phyloP scores from a whole-genome alignment of 2,329 filamentous ascomycete species.

The Alternaria burnsii region DNA sequence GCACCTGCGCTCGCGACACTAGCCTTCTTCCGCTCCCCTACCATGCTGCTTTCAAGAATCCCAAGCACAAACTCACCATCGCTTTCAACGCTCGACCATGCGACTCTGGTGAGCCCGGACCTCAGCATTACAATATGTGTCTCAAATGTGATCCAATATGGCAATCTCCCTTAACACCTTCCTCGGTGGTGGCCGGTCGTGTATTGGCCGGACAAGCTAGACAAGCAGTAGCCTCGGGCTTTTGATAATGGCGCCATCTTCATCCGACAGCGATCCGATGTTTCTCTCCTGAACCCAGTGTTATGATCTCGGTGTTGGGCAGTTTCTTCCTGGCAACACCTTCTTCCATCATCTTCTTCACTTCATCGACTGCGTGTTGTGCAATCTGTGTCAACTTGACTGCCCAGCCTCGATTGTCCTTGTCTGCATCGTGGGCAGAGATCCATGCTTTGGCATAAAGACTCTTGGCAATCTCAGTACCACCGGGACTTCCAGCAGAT shows the following conservation, averaged over 20 bases:
- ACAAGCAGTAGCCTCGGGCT: neutral
- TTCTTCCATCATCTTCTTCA: slow-evolving; percentile 40
- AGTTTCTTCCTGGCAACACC: slow-evolving; percentile 19
- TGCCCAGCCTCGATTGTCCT: slow-evolving; percentile 63
- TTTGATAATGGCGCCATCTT: slow-evolving; percentile 2
- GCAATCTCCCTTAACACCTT: neutral
- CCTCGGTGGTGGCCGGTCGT: neutral
- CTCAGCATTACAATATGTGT: neutral
- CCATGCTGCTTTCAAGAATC: neutral
- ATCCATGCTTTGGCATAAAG: slow-evolving; percentile 68
- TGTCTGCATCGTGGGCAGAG: slow-evolving; percentile 68
- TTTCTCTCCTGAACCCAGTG: slow-evolving; percentile 30
- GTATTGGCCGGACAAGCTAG: neutral
- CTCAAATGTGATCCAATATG: neutral
- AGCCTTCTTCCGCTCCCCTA: neutral
- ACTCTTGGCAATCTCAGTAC: slow-evolving; percentile 63
- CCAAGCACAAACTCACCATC: neutral
- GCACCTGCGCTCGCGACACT: neutral
- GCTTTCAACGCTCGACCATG: neutral
- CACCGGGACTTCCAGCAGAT: slow-evolving; percentile 65
- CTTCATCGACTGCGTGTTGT: slow-evolving; percentile 41
- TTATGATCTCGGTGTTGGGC: slow-evolving; percentile 30
- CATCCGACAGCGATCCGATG: slow-evolving; percentile 30
- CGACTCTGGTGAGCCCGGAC: neutral
- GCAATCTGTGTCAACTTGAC: slow-evolving; percentile 61